A percentile compares a stretch with the other conserved stretches of the same genome.
These are phyloP conservation scores for Phalaenopsis equestris DNA, from an alignment of 106 monocot genomes.

Conservation along the genomic window DNA sequence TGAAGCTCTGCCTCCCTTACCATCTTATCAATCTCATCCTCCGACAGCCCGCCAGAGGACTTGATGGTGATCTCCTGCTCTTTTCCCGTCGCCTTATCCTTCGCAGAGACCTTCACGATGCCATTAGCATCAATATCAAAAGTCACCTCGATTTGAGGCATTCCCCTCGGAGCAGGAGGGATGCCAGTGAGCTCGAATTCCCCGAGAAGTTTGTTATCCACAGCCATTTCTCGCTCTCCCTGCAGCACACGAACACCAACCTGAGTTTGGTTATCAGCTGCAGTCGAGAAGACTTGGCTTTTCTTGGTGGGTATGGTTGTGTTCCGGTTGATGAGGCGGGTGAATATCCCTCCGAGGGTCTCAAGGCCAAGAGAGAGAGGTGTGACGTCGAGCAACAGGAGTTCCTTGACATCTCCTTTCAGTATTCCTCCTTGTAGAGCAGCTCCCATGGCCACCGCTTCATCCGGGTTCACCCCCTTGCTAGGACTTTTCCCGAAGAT, in stretches of 20 bases:
- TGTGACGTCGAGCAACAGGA: slow-evolving; percentile 15
- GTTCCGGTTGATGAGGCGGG: slow-evolving; percentile 24
- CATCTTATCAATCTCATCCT: slow-evolving; percentile 58
- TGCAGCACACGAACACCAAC: slow-evolving; percentile 48
- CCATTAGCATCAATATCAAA: slow-evolving; percentile 67
- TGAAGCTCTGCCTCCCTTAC: slow-evolving; percentile 63
- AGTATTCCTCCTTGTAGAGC: slow-evolving; percentile 22
- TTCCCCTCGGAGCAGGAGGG: slow-evolving; percentile 56
- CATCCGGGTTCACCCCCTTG: slow-evolving; percentile 26
- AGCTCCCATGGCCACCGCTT: slow-evolving; percentile 31
- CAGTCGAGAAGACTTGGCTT: slow-evolving; percentile 52
- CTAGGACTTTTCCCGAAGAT: slow-evolving; percentile 19
- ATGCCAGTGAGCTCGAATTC: slow-evolving; percentile 54
- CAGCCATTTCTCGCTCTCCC: slow-evolving; percentile 60
- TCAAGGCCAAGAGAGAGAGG: slow-evolving; percentile 23
- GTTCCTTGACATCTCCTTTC: slow-evolving; percentile 18
- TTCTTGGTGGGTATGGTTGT: slow-evolving; percentile 26
- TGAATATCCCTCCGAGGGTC: slow-evolving; percentile 28
- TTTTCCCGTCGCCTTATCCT: slow-evolving; percentile 35
- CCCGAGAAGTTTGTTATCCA: slow-evolving; percentile 55
- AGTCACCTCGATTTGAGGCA: slow-evolving; percentile 62
- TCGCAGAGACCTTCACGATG: slow-evolving; percentile 55
- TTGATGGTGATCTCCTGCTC: slow-evolving; percentile 63
- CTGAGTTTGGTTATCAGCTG: slow-evolving; percentile 63
- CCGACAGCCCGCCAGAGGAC: slow-evolving; percentile 57